Evolutionary conservation across 257 asterid genomes (phyloP).

Genomic region (Solanum lycopersicoides): DNA sequence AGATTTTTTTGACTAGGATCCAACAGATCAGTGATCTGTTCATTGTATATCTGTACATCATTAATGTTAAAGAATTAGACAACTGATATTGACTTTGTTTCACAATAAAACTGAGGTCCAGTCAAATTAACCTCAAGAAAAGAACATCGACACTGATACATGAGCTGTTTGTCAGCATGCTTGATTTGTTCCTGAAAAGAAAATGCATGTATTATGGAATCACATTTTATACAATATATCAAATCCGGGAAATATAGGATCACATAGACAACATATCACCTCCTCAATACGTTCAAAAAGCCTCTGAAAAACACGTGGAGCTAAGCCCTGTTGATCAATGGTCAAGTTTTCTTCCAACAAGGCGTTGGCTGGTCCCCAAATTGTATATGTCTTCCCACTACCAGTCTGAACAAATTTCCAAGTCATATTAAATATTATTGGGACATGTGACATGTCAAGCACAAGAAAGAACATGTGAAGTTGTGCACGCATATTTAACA

Average conservation of each 20-base stretch:
- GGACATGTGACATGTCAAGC: not conserved
- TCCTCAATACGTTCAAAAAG: constrained; percentile 71
- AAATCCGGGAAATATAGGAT: not conserved
- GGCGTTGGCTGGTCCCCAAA: constrained; percentile 95
- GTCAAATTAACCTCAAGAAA: constrained; percentile 74
- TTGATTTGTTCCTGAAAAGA: constrained; percentile 76
- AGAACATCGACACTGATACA: constrained; percentile 91
- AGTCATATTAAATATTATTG: not conserved
- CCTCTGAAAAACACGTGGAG: constrained; percentile 86
- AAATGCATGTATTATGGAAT: not conserved
- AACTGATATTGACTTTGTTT: not conserved
- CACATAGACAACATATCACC: constrained; percentile 23
- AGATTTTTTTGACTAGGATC: constrained; percentile 93
- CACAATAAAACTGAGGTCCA: not conserved
- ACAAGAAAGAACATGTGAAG: not conserved
- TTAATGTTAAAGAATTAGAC: constrained; percentile 2
- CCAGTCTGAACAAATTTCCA: constrained; percentile 60
- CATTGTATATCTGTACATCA: constrained; percentile 80
- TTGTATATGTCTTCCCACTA: constrained; percentile 94
- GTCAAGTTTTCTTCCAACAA: constrained; percentile 48
- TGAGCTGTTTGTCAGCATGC: constrained; percentile 75
- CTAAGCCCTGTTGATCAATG: constrained; percentile 77
- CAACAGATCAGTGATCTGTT: constrained; percentile 93
- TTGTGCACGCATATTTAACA: not conserved
- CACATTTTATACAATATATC: not conserved